A percentile compares a stretch with the other conserved stretches of the same genome.
Conservation (phyloP, 768 basidiomycete genomes). For the Collybiopsis luxurians region DNA sequence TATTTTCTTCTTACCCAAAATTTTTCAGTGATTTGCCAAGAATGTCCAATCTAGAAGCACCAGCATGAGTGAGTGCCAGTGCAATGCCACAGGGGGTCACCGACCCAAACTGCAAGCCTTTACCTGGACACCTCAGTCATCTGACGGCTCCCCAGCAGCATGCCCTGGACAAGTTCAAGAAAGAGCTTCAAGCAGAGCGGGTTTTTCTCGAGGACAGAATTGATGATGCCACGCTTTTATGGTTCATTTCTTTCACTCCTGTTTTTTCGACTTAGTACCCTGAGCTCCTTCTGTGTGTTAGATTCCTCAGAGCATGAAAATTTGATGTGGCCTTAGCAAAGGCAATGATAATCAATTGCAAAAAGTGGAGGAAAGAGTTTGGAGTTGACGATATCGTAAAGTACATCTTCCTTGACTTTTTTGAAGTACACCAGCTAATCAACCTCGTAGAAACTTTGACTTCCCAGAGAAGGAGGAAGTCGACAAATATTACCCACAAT, state of each 20-base stretch:
- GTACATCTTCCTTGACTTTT: conserved; percentile 36
- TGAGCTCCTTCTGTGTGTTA: conserved; percentile 23
- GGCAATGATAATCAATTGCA: conserved; percentile 75
- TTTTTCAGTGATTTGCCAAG: neutral
- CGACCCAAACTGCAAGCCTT: conserved; percentile 63
- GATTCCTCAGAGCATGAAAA: conserved; percentile 91
- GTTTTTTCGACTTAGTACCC: neutral
- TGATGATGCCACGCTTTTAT: neutral
- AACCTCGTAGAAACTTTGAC: conserved; percentile 68
- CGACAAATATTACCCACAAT: conserved; percentile 93
- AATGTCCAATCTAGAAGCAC: conserved; percentile 3
- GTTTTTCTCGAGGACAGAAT: neutral
- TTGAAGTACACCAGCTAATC: neutral
- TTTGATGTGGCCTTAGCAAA: conserved; percentile 85
- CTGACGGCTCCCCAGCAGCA: neutral
- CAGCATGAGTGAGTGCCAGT: conserved; percentile 46
- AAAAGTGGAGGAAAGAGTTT: conserved; percentile 89
- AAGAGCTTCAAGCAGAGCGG: no score
- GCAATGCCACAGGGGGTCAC: conserved; percentile 58
- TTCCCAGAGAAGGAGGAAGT: conserved; percentile 83
- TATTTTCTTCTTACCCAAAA: neutral
- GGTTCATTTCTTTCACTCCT: neutral
- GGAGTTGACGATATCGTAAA: conserved; percentile 71
- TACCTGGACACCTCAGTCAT: no score
- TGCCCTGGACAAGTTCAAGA: no score